Base-by-base conservation (phyloP, 179 eudicot species). In the Pouteria campechiana region DNA sequence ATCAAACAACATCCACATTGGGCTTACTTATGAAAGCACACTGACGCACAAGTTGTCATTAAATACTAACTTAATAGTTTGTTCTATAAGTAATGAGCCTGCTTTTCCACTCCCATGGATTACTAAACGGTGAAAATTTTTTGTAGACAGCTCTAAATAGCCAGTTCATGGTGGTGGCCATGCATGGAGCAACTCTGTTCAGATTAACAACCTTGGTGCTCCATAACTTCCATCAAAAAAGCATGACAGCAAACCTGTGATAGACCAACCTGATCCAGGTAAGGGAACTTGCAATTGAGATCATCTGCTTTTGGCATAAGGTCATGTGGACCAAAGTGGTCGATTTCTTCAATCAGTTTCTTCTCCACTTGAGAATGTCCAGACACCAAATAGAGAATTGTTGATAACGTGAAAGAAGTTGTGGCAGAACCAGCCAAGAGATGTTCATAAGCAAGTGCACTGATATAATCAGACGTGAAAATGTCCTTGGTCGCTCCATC, bases 251-350 rank as follows among this genome's bases (percentile, higher is more conserved):
- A 4, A 36, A 45, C 65, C 57, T 66, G 41, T n/a, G n/a, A n/a
- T n/a, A n/a, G n/a, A n/a, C n/a, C n/a, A n/a, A n/a, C 98, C 84
- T 81, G 94, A 60, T 86, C 95, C 31, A 90, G 64, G 63, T 90
- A 90, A 0, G 95, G 80, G 37, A 90, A 90, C 55, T 73, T 76
- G 52, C 54, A 48, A 17, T 68, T 84, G 51, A 90, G 95, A 67
- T 90, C 98, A 57, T 60, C 55, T 17, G 95, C 84, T 4, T 65
- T 72, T 20, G 84, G 98, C 30, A 68, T 48, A 29, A 28, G 68
- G 58, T 79, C 76, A 28, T 3, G 61, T 10, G 73, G 69, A 42
- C 84, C 95, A 52, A 65, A 90, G 21, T 48, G 74, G 38, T 90
- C 95, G 29, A 90, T 90, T 68, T 90, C 98, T 33, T 74, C 56